phyloP scores from a whole-genome alignment of 164 flowering plant genomes.

The Liquidambar formosana region DNA sequence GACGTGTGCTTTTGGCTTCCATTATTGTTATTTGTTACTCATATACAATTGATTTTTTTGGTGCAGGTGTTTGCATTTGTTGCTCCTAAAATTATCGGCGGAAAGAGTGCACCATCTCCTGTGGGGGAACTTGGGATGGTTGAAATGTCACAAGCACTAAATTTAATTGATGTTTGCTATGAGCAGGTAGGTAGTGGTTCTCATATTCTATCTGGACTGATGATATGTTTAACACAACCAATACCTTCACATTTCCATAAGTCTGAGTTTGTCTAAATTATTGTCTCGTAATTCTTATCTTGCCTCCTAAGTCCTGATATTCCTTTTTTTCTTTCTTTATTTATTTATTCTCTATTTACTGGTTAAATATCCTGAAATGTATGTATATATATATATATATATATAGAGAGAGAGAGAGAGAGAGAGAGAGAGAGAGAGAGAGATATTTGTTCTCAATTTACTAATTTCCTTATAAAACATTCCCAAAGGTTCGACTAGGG shows the following conservation, averaged over 20 bases:
- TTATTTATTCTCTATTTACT: no score
- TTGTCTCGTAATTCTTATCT: neutral
- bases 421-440: no score
- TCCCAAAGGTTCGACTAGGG: no score
- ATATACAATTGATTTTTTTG: neutral
- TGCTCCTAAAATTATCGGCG: conserved; percentile 97
- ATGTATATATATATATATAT: no score
- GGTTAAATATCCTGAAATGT: no score
- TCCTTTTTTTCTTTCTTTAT: no score
- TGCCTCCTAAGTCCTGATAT: neutral
- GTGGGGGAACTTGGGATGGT: conserved; percentile 98
- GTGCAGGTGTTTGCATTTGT: conserved; percentile 90
- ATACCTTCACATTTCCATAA: no score
- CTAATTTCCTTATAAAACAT: no score
- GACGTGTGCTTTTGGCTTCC: no score
- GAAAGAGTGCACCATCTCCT: conserved; percentile 87
- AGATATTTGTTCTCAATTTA: no score
- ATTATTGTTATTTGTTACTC: neutral
- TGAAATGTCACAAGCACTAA: conserved; percentile 92
- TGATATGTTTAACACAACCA: neutral
- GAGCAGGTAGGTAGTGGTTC: conserved; percentile 73
- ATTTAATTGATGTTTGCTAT: conserved; percentile 70
- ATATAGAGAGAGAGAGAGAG: no score
- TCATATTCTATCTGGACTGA: neutral
- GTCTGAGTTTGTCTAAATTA: no score